phyloP scores from a whole-genome alignment of 176 grass and related monocot species.

The Chloris gayana region DNA sequence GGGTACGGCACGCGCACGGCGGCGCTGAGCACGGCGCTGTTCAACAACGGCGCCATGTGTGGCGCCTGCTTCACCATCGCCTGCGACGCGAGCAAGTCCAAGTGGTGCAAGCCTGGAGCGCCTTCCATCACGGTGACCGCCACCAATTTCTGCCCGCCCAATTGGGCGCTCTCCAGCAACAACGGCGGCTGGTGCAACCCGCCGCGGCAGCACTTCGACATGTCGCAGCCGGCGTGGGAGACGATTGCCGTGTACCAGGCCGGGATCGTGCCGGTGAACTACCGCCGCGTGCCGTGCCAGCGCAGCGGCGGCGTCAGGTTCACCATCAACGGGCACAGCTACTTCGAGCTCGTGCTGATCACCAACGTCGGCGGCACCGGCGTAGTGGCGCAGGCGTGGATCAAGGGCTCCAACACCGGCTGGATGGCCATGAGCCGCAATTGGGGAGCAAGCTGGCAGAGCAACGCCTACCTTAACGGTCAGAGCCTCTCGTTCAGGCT shows the following conservation, averaged over 20 bases:
- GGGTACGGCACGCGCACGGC: slow-evolving; percentile 46
- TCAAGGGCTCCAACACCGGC: slow-evolving; percentile 50
- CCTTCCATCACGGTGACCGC: slow-evolving; percentile 36
- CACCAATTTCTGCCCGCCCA: slow-evolving; percentile 70
- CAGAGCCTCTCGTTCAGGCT: slow-evolving; percentile 58
- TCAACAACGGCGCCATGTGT: slow-evolving; percentile 53
- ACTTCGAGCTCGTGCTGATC: slow-evolving; percentile 78
- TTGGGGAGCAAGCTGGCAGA: slow-evolving; percentile 78
- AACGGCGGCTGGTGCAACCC: slow-evolving; percentile 78
- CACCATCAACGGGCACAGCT: slow-evolving; percentile 70
- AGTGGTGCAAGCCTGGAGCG: slow-evolving; percentile 38
- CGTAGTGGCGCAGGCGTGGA: slow-evolving; percentile 44
- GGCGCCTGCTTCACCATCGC: slow-evolving; percentile 52
- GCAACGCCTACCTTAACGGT: slow-evolving; percentile 39
- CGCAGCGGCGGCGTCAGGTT: slow-evolving; percentile 69
- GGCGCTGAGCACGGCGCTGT: slow-evolving; percentile 61
- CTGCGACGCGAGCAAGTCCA: slow-evolving; percentile 34
- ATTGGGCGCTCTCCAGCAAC: slow-evolving; percentile 54
- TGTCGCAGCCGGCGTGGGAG: slow-evolving; percentile 84
- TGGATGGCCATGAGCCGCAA: slow-evolving; percentile 68
- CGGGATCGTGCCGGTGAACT: slow-evolving; percentile 71
- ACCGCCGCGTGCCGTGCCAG: slow-evolving; percentile 47
- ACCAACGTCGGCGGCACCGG: slow-evolving; percentile 65
- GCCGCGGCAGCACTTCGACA: slow-evolving; percentile 75
- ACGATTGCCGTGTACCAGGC: slow-evolving; percentile 61